Base-by-base conservation (phyloP, 768 basidiomycete species). In the Lactarius indigo region DNA sequence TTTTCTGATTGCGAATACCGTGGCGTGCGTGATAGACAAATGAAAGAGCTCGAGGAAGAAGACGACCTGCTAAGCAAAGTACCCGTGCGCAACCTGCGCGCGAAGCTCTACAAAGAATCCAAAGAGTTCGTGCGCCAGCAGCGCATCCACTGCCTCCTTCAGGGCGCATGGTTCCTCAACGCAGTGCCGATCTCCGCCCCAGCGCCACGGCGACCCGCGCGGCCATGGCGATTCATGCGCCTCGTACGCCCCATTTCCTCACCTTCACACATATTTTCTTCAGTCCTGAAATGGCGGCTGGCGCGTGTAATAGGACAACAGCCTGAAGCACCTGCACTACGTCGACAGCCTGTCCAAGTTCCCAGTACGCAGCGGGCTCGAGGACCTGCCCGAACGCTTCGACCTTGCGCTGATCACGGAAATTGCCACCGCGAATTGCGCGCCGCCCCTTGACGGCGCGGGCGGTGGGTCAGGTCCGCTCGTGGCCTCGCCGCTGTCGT, bases 151-250 rank as follows among this genome's bases (percentile, higher is more conserved):
- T 96, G 94, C 73, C 77, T 97, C 44, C 78, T 93, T 56, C 89
- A 94, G 74, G 94, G 94, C 37, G 90, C 92, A 26, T 97, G 94
- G 94, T 96, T 97, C 76, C 85, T 92, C 69, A 94, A 89, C 72
- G 93, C 87, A 1, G 77, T 90, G 44, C 86, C 87, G 0, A 44
- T 76, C 26, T 70, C 77, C 30, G 72, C 78, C 18, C 82, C 82
- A 20, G 74, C 74, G 12, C 73, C 79, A 17, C 82, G 85, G 57
- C 82, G 88, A 52, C 86, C 87, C 2, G 83, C 76, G 33, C 81
- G 86, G 44, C 87, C 86, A 2, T 96, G 94, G 94, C 82, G 91
- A 55, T 96, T 96, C 76, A 87, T 95, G 81, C 83, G 94, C 70
- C 76, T 96, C 75, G 92, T 93, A 76, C 70, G 81, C 13, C 26